phyloP scores from a whole-genome alignment of 2,329 filamentous ascomycete species.

The Microcyclosporella mali region DNA sequence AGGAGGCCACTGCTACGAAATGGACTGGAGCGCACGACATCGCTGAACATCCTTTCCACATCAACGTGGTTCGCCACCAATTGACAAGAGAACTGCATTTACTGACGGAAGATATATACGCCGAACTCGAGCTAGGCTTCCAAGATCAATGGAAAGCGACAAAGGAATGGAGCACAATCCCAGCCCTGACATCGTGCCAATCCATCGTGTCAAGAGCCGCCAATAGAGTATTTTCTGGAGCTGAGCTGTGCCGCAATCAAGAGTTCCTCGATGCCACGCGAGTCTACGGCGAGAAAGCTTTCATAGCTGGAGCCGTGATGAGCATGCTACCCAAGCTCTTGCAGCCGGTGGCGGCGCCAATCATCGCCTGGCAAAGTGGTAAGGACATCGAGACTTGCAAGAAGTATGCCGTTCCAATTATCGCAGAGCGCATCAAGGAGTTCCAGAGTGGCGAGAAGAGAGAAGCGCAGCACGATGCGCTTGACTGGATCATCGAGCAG shows the following conservation, averaged over 20 bases:
- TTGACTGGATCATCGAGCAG: constrained; percentile 16
- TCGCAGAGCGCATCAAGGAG: constrained; percentile 5
- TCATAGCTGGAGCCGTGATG: constrained; percentile 10
- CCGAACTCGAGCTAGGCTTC: constrained; percentile 12
- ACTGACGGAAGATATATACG: constrained; percentile 13
- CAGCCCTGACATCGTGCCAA: constrained; percentile 5
- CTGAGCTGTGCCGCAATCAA: constrained; percentile 14
- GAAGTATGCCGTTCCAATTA: constrained; percentile 4
- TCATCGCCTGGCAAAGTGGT: not conserved
- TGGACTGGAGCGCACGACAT: constrained; percentile 12
- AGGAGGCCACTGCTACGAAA: constrained; percentile 9
- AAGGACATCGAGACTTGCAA: constrained; percentile 1
- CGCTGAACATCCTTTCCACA: constrained; percentile 5
- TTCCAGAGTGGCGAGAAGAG: not conserved
- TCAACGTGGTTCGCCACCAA: constrained; percentile 14
- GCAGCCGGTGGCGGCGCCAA: not conserved
- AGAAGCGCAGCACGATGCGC: constrained; percentile 3
- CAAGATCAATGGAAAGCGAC: constrained; percentile 12
- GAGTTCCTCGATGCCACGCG: constrained; percentile 14
- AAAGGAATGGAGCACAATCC: constrained; percentile 5
- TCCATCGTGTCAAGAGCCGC: constrained; percentile 17
- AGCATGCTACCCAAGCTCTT: constrained; percentile 10
- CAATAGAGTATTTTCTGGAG: constrained; percentile 18
- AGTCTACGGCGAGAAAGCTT: constrained; percentile 9
- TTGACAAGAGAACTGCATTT: constrained; percentile 15